phyloP scores from a whole-genome alignment of 1,284 basidiomycete genomes.

The Puccinia novopanici region DNA sequence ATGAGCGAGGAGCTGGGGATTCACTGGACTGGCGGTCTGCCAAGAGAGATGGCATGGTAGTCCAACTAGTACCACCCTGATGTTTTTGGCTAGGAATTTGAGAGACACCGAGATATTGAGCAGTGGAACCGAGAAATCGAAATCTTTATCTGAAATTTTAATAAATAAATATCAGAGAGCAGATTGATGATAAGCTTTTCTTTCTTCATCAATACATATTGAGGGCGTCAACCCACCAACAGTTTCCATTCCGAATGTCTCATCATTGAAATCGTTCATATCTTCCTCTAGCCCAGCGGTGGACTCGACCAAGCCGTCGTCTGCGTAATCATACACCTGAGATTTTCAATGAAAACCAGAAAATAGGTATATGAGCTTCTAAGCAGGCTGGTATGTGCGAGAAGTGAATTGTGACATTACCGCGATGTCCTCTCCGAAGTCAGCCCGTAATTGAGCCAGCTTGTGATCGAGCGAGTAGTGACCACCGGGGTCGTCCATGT shows the following conservation, averaged over 20 bases:
- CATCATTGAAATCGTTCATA: slow-evolving; percentile 56
- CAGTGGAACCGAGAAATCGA: slow-evolving; percentile 51
- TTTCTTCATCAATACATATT: neutral
- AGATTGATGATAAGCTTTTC: neutral
- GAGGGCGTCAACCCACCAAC: slow-evolving; percentile 25
- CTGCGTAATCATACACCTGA: slow-evolving; percentile 46
- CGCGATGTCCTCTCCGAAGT: slow-evolving; percentile 51
- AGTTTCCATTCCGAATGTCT: slow-evolving; percentile 50
- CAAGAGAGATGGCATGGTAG: slow-evolving; percentile 36
- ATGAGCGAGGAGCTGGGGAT: slow-evolving; percentile 19
- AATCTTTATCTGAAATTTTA: slow-evolving; percentile 40
- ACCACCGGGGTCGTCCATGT: slow-evolving; percentile 47
- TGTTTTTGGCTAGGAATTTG: slow-evolving; percentile 9
- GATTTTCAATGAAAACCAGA: neutral
- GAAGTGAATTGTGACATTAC: slow-evolving; percentile 11
- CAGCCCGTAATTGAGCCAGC: slow-evolving; percentile 43
- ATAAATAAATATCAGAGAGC: neutral
- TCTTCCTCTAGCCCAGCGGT: slow-evolving; percentile 75
- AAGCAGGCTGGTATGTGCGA: neutral
- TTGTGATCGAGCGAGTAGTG: slow-evolving; percentile 30
- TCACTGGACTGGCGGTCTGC: slow-evolving; percentile 8
- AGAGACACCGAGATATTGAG: slow-evolving; percentile 42
- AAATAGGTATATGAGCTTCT: neutral
- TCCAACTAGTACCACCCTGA: slow-evolving; percentile 25
- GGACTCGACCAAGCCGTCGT: slow-evolving; percentile 59